Base-by-base conservation (phyloP, 2,329 filamentous ascomycete species). In the Xylaria sp. region DNA sequence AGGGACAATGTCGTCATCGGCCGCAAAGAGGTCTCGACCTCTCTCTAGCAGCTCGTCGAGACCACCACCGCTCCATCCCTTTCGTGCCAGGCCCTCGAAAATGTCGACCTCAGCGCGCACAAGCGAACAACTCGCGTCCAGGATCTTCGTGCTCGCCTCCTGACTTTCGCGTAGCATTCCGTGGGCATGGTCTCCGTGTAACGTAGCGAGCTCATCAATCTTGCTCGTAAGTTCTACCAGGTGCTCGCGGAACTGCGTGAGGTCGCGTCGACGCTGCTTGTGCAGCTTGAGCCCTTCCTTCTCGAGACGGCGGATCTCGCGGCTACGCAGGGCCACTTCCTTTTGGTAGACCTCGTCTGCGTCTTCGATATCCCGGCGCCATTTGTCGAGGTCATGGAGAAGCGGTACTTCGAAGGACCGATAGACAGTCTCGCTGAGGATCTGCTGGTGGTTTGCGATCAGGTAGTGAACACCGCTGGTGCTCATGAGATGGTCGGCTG, bases 61-160 rank as follows among this genome's bases (percentile, higher is more conserved):
- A 0, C 86, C 86, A 35, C 85, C 86, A 44, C 86, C 86, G 18
- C 76, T 81, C 86, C 85, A 88, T 6, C 86, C 86, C 67, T 89
- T 89, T 61, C 84, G 76, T 18, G 86, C 85, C 23, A 89, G 74
- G 23, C 81, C 78, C 74, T 89, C 86, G 59, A 87, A 88, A 34
- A 89, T 88, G 72, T 89, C 86, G 18, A 89, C 83, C 73, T 89
- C 86, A 57, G 86, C 86, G 16, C 86, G 77, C 10, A 88, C 85
- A 9, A 89, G 78, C 62, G 82, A 84, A 67, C 85, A 87, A 67
- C 83, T 82, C 16, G 84, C 83, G 59, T 88, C 85, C 16, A 87
- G 79, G 65, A 88, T 86, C 64, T 78, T 78, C 30, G 73, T 76
- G 66, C 83, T 86, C 64, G 84, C 85, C 66, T 87, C 84, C 71